phyloP scores from a whole-genome alignment of 1,139 yeast species.

The Geotrichum europaeum region DNA sequence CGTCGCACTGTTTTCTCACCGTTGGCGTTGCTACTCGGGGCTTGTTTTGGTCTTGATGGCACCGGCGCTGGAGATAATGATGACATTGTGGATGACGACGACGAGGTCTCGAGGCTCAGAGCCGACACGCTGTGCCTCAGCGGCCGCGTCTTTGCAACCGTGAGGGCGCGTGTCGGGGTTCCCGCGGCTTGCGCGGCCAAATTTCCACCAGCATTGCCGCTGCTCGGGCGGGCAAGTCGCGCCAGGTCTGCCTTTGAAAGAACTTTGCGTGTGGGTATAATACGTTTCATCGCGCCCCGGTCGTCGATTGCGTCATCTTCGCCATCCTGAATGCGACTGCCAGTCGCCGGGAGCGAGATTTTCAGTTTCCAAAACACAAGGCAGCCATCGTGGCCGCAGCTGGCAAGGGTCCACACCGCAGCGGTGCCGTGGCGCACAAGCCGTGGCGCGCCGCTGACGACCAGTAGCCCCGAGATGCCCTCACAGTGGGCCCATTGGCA shows the following conservation, averaged over 20 bases:
- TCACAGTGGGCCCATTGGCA: slow-evolving; percentile 67
- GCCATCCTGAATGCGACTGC: not conserved
- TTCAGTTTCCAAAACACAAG: slow-evolving; percentile 26
- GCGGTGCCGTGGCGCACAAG: slow-evolving; percentile 20
- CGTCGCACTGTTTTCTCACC: not conserved
- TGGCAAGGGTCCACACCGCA: slow-evolving; percentile 22
- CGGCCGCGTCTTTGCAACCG: slow-evolving; percentile 1
- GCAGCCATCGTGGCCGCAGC: slow-evolving; percentile 31
- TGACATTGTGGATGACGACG: not conserved
- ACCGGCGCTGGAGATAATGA: not conserved
- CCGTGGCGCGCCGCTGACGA: slow-evolving; percentile 16
- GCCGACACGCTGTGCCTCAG: slow-evolving; percentile 6
- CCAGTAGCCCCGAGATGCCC: slow-evolving; percentile 41
- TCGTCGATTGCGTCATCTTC: not conserved
- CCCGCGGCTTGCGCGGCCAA: not conserved
- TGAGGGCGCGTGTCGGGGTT: not conserved
- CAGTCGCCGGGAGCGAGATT: not conserved
- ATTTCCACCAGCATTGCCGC: not conserved
- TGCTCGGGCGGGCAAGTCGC: slow-evolving; percentile 1
- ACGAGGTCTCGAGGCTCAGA: not conserved
- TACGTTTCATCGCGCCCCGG: not conserved
- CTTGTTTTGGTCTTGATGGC: not conserved
- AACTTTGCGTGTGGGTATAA: slow-evolving; percentile 24
- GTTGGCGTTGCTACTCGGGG: not conserved
- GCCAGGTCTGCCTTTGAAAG: slow-evolving; percentile 20